These are phyloP conservation scores for Taiozyma sp. DNA, from an alignment of 1,139 yeast genomes.

Conservation along the genomic window DNA sequence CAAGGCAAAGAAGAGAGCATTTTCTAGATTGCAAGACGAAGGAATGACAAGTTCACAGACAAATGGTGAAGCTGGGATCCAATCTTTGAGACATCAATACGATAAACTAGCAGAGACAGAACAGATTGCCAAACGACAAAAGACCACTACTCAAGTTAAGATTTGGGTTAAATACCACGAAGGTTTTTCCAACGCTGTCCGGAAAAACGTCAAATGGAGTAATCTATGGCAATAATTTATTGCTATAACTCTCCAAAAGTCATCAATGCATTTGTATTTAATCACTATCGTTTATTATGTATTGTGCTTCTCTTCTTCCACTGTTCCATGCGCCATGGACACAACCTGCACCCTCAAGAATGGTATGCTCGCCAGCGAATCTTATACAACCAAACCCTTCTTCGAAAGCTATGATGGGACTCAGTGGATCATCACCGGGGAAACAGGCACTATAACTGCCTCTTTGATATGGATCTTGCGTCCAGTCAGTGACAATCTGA, in stretches of 20 bases:
- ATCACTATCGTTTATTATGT: conserved; percentile 23
- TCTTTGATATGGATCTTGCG: conserved; percentile 58
- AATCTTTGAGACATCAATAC: conserved; percentile 29
- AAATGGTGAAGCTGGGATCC: conserved; percentile 30
- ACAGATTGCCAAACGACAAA: conserved; percentile 16
- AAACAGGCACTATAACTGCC: conserved; percentile 74
- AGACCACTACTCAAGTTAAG: conserved; percentile 27
- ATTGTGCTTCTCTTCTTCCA: conserved; percentile 65
- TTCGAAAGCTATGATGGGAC: conserved; percentile 47
- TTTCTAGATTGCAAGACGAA: conserved; percentile 27
- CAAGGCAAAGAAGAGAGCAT: conserved; percentile 32
- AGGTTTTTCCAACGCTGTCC: conserved; percentile 92
- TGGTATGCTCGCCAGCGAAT: conserved; percentile 86
- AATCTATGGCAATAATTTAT: conserved; percentile 46
- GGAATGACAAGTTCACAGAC: conserved; percentile 20
- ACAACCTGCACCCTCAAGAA: conserved; percentile 76
- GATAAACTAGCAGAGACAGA: conserved; percentile 21
- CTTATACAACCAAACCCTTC: conserved; percentile 56
- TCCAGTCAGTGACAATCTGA: conserved; percentile 62
- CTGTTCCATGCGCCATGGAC: conserved; percentile 76
- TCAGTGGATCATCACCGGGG: conserved; percentile 67
- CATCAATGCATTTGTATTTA: neutral
- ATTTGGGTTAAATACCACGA: conserved; percentile 94
- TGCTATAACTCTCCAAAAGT: neutral
- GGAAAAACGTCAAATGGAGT: conserved; percentile 79